phyloP scores from a whole-genome alignment of 192 early-diverging fungal genomes.

The Coemansia sp. region DNA sequence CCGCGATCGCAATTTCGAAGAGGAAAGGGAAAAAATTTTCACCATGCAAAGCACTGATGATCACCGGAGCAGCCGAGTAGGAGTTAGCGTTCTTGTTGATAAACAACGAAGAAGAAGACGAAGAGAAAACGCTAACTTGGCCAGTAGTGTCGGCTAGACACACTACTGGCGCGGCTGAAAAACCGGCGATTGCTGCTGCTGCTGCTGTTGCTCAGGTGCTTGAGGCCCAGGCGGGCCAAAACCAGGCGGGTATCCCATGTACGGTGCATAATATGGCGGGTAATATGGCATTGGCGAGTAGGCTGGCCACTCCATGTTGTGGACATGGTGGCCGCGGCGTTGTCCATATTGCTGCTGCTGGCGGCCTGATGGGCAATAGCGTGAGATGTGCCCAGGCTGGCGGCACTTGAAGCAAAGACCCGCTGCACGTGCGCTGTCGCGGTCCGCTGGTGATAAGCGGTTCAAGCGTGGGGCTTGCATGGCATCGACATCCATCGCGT shows the following conservation, averaged over 20 bases:
- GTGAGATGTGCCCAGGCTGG: neutral
- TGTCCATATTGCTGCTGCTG: neutral
- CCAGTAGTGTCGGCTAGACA: neutral
- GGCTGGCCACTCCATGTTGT: neutral
- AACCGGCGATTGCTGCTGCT: neutral
- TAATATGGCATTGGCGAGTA: neutral
- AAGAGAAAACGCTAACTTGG: neutral
- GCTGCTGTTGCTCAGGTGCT: neutral
- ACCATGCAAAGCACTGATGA: neutral
- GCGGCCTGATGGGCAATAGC: neutral
- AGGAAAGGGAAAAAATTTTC: neutral
- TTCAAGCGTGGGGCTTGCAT: neutral
- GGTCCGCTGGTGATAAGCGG: neutral
- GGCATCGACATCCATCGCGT: neutral
- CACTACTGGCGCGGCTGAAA: neutral
- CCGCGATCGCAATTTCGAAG: neutral
- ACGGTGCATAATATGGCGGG: neutral
- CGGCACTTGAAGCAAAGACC: neutral
- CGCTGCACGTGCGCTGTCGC: neutral
- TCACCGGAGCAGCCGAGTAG: neutral
- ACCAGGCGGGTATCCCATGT: neutral
- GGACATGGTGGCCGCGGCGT: neutral
- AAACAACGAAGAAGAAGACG: neutral
- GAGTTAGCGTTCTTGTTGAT: neutral
- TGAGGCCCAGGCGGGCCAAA: no score